A percentile compares a stretch with the other conserved stretches of the same genome.
Evolutionary conservation across 1,139 yeast species (phyloP).

Genomic region (Suhomyces bolitotheri): DNA sequence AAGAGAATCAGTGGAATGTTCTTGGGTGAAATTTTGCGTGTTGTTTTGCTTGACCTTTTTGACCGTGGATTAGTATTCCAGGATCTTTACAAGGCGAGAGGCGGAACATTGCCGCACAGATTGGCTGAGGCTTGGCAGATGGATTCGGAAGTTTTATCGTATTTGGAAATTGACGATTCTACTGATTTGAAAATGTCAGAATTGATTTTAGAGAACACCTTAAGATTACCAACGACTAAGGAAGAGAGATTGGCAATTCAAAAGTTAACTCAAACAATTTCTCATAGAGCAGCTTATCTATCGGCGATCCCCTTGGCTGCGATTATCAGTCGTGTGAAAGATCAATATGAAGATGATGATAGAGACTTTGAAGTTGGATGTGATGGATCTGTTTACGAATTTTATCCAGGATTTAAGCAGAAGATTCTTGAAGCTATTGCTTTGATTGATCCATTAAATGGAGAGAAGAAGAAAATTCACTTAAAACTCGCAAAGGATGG

Average conservation of each 20-base stretch:
- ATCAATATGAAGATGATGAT: constrained; percentile 51
- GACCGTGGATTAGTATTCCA: constrained; percentile 54
- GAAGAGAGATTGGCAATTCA: constrained; percentile 76
- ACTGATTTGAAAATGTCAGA: constrained; percentile 67
- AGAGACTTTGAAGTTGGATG: constrained; percentile 86
- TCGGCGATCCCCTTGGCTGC: constrained; percentile 91
- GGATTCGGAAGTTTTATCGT: constrained; percentile 80
- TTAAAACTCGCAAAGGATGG: constrained; percentile 90
- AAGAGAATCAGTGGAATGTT: constrained; percentile 94
- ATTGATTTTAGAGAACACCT: constrained; percentile 58
- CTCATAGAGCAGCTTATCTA: constrained; percentile 80
- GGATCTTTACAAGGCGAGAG: constrained; percentile 51
- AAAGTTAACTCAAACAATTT: constrained; percentile 70
- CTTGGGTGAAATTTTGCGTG: constrained; percentile 83
- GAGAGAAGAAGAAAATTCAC: constrained; percentile 67
- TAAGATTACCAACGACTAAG: constrained; percentile 64
- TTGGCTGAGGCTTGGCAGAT: constrained; percentile 73
- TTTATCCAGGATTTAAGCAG: constrained; percentile 83
- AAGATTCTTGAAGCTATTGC: constrained; percentile 75
- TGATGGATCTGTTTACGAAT: constrained; percentile 92
- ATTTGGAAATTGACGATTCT: constrained; percentile 79
- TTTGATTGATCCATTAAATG: constrained; percentile 66
- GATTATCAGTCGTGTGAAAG: constrained; percentile 45
- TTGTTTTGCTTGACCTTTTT: constrained; percentile 67
- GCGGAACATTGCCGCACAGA: constrained; percentile 62